Evolutionary conservation across 441 rosid genomes (phyloP).

Genomic region (Euphorbia celastroides): DNA sequence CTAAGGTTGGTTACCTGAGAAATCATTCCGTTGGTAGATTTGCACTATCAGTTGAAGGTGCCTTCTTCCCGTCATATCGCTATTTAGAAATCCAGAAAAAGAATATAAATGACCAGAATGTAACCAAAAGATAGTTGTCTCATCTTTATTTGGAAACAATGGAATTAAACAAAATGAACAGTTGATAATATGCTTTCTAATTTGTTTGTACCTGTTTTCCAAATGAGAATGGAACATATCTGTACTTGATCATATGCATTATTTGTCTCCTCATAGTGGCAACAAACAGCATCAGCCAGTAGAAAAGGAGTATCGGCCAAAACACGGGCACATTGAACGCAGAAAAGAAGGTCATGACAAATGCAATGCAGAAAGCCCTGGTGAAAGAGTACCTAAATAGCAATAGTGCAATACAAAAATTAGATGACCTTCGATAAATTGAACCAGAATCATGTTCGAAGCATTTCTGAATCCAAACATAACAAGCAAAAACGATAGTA

Average conservation of each 20-base stretch:
- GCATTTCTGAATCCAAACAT: neutral
- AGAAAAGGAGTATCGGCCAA: conserved; percentile 94
- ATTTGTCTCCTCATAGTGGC: conserved; percentile 94
- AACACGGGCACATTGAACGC: conserved; percentile 89
- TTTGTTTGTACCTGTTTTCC: conserved; percentile 71
- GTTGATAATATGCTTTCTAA: neutral
- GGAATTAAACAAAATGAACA: neutral
- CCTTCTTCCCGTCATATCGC: conserved; percentile 65
- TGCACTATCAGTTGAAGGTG: conserved; percentile 36
- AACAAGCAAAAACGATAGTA: neutral
- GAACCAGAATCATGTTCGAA: neutral
- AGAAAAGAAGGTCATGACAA: conserved; percentile 80
- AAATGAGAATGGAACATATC: conserved; percentile 71
- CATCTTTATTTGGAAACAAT: neutral
- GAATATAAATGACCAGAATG: conserved; percentile 10
- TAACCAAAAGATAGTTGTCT: conserved; percentile 3
- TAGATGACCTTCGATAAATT: neutral
- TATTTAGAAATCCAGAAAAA: conserved; percentile 14
- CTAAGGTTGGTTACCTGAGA: conserved; percentile 13
- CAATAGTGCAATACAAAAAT: neutral
- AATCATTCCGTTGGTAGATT: conserved; percentile 35
- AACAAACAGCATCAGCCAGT: conserved; percentile 82
- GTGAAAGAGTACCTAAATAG: conserved; percentile 87
- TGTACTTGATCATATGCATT: conserved; percentile 94
- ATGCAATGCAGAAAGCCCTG: conserved; percentile 75